A percentile compares a stretch with the other conserved stretches of the same genome.
Conservation (phyloP, 2,329 filamentous ascomycete genomes). For the Lasiodiplodia citricola region DNA sequence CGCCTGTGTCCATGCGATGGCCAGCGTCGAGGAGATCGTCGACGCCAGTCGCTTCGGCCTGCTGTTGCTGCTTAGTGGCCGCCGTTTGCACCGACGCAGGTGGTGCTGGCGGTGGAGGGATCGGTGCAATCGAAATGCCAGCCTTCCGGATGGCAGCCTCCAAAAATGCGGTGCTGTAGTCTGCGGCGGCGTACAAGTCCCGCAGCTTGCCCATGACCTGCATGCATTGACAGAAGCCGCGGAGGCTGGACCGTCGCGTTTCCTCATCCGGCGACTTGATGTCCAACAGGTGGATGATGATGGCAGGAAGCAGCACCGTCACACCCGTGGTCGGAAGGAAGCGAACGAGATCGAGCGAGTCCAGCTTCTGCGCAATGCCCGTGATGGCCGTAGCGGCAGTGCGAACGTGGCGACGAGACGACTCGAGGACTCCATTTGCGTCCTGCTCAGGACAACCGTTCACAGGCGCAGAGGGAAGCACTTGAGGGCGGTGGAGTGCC, state of each 20-base stretch:
- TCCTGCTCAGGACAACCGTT: slow-evolving; percentile 40
- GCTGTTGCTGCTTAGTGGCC: neutral
- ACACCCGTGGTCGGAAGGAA: slow-evolving; percentile 89
- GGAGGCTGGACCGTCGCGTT: slow-evolving; percentile 73
- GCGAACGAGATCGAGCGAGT: slow-evolving; percentile 72
- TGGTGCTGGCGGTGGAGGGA: slow-evolving; percentile 33
- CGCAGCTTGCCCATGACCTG: slow-evolving; percentile 84
- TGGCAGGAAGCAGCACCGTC: slow-evolving; percentile 86
- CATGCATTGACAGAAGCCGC: slow-evolving; percentile 91
- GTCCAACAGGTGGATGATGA: slow-evolving; percentile 91
- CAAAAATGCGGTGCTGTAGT: slow-evolving; percentile 94
- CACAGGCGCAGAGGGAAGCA: slow-evolving; percentile 71
- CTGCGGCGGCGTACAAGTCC: slow-evolving; percentile 91
- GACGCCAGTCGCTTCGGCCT: slow-evolving; percentile 43
- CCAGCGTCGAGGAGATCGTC: slow-evolving; percentile 55
- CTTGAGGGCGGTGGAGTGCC: slow-evolving; percentile 88
- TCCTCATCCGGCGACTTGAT: slow-evolving; percentile 82
- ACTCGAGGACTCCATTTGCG: slow-evolving; percentile 75
- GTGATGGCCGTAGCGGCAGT: slow-evolving; percentile 87
- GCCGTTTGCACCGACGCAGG: slow-evolving; percentile 30
- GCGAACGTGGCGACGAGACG: slow-evolving; percentile 81
- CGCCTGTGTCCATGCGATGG: slow-evolving; percentile 42
- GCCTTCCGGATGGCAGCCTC: slow-evolving; percentile 89
- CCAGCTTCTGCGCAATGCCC: slow-evolving; percentile 77
- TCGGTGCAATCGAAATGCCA: slow-evolving; percentile 70